Evolutionary conservation across 805 yeast species (phyloP).

Genomic region (Yarrowia divulgata): DNA sequence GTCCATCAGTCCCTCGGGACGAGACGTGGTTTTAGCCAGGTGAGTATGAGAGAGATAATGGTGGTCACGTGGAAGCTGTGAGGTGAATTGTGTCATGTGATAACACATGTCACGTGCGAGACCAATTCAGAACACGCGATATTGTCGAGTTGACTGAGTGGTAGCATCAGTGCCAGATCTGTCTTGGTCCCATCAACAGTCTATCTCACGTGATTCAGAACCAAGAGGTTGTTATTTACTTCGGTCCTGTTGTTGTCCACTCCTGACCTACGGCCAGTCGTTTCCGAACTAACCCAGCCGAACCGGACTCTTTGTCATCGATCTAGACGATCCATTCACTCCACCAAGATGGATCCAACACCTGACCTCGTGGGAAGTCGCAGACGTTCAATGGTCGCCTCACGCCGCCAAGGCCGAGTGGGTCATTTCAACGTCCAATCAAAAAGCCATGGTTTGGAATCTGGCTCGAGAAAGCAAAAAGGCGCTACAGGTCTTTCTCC

Average conservation of each 20-base stretch:
- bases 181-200: too few relatives aligned
- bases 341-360: constrained; percentile 95
- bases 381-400: constrained; percentile 98
- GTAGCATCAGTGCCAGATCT: too few relatives aligned
- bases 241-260: too few relatives aligned
- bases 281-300: constrained; percentile 52
- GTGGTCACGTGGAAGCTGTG: neutral
- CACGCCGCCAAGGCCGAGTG: constrained; percentile 84
- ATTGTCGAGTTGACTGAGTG: too few relatives aligned
- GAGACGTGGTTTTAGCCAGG: constrained; percentile 93
- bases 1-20: constrained; percentile 85
- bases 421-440: constrained; percentile 94
- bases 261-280: too few relatives aligned
- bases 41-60: constrained; percentile 41
- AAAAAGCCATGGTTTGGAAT: constrained; percentile 95
- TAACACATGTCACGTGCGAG: too few relatives aligned
- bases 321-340: constrained; percentile 91
- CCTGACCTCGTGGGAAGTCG: constrained; percentile 96
- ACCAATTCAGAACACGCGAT: too few relatives aligned
- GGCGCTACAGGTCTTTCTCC: constrained; percentile 87
- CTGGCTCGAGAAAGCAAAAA: constrained; percentile 69
- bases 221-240: too few relatives aligned
- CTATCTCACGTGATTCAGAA: too few relatives aligned
- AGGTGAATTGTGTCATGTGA: neutral
- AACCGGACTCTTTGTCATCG: constrained; percentile 86